phyloP scores from a whole-genome alignment of 139 green algal genomes.

The Deuterostichococcus epilithicus region DNA sequence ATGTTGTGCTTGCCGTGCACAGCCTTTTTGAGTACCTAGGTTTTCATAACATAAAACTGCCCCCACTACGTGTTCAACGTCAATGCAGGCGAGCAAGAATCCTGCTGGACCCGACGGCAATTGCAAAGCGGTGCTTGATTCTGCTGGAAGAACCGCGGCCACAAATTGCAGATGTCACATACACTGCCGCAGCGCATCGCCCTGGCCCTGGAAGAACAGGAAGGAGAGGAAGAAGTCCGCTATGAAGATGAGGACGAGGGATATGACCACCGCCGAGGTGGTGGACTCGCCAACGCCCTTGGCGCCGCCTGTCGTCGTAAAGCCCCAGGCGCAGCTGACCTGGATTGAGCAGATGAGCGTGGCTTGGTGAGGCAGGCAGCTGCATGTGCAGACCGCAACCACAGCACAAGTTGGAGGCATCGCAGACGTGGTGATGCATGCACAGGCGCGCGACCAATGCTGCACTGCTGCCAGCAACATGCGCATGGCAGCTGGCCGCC shows the following conservation, averaged over 20 bases:
- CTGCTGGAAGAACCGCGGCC: too few species aligned
- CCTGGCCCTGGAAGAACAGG: conserved; percentile 90
- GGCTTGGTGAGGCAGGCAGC: background rate
- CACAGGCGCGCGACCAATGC: too few species aligned
- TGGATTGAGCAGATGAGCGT: conserved; percentile 13
- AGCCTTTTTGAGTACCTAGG: too few species aligned
- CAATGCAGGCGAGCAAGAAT: too few species aligned
- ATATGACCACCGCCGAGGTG: conserved; percentile 96
- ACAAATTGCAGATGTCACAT: too few species aligned
- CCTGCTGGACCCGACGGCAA: too few species aligned
- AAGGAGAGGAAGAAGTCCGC: conserved; percentile 95
- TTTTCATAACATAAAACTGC: too few species aligned
- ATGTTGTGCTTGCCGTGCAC: too few species aligned
- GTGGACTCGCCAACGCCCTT: conserved; percentile 98
- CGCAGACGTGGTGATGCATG: too few species aligned
- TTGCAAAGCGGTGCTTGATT: too few species aligned
- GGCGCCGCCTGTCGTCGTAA: conserved; percentile 94
- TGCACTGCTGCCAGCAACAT: background rate
- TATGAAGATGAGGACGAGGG: conserved; percentile 95
- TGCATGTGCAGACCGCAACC: conserved; percentile 15
- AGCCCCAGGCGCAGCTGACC: conserved; percentile 95
- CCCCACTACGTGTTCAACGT: too few species aligned
- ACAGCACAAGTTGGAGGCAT: background rate
- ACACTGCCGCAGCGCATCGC: conserved; percentile 58
- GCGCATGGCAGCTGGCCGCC: background rate